phyloP scores from a whole-genome alignment of 805 yeast species.

The Wickerhamiella kazuoi region DNA sequence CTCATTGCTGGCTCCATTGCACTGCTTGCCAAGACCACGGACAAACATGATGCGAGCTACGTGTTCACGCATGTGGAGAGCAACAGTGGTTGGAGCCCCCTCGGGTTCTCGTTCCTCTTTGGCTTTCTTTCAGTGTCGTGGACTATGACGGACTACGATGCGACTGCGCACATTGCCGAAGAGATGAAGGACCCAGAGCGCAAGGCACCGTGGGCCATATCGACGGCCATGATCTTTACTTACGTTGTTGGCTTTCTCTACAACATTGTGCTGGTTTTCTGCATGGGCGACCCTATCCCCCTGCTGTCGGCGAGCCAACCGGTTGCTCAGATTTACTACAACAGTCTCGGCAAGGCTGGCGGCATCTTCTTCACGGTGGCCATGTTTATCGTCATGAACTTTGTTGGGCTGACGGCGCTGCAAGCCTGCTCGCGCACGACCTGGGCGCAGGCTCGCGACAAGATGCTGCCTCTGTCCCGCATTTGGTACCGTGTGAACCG shows the following conservation, averaged over 20 bases:
- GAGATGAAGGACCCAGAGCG: constrained; percentile 40
- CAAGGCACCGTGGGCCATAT: constrained; percentile 42
- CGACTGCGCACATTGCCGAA: constrained; percentile 60
- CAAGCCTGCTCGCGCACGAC: constrained; percentile 53
- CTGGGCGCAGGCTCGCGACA: constrained; percentile 65
- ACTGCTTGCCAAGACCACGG: constrained; percentile 35
- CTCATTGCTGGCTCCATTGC: constrained; percentile 35
- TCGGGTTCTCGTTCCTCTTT: constrained; percentile 43
- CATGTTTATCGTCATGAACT: constrained; percentile 42
- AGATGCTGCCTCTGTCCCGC: constrained; percentile 46
- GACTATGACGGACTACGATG: constrained; percentile 60
- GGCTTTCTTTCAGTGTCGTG: constrained; percentile 26
- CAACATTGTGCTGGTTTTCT: constrained; percentile 19
- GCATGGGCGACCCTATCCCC: constrained; percentile 17
- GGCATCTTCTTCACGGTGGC: constrained; percentile 46
- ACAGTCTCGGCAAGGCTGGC: constrained; percentile 46
- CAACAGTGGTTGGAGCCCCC: constrained; percentile 32
- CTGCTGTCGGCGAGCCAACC: constrained; percentile 27
- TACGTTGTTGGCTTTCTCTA: constrained; percentile 19
- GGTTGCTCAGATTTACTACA: constrained; percentile 46
- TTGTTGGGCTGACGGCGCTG: constrained; percentile 46
- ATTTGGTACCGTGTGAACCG: constrained; percentile 32
- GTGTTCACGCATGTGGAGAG: constrained; percentile 33
- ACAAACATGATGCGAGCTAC: constrained; percentile 27
- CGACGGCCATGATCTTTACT: constrained; percentile 26